phyloP scores from a whole-genome alignment of 768 basidiomycete genomes.

The Rhizopogon salebrosus region DNA sequence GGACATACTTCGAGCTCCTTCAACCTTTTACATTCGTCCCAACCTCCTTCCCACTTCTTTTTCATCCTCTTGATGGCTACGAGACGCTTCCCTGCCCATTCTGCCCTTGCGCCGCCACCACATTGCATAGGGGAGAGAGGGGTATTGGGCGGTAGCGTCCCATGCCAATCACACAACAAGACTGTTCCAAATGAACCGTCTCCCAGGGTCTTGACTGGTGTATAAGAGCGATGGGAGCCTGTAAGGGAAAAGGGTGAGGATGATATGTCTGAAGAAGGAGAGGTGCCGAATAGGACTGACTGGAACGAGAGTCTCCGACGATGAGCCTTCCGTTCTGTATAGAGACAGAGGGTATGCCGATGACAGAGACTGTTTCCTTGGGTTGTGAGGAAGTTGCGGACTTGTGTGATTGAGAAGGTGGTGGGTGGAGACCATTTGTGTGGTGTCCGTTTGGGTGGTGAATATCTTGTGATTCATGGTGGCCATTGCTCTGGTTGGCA shows the following conservation, averaged over 20 bases:
- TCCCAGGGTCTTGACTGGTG: conserved; percentile 92
- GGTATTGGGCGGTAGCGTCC: conserved; percentile 86
- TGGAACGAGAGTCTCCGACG: conserved; percentile 67
- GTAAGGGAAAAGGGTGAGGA: conserved; percentile 13
- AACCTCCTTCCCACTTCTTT: conserved; percentile 95
- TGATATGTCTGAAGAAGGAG: not conserved
- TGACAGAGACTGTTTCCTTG: conserved; percentile 62
- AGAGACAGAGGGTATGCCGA: conserved; percentile 73
- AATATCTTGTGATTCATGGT: conserved; percentile 18
- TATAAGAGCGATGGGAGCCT: conserved; percentile 88
- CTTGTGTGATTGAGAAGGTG: conserved; percentile 12
- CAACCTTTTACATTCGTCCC: conserved; percentile 93
- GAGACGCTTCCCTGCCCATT: conserved; percentile 90
- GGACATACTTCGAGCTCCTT: conserved; percentile 88
- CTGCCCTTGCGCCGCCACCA: conserved; percentile 85
- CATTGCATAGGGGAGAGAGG: conserved; percentile 94
- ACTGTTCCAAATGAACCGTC: conserved; percentile 99
- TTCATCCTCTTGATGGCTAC: conserved; percentile 99
- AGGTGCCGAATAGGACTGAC: conserved; percentile 39
- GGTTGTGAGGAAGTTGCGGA: conserved; percentile 15
- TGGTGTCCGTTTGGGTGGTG: conserved; percentile 24
- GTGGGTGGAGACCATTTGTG: conserved; percentile 9
- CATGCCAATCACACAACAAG: conserved; percentile 99
- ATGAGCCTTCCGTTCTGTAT: conserved; percentile 64
- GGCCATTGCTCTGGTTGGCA: conserved; percentile 20